Base-by-base conservation (phyloP, 2,329 filamentous ascomycete genomes). In the Aureobasidium musti region DNA sequence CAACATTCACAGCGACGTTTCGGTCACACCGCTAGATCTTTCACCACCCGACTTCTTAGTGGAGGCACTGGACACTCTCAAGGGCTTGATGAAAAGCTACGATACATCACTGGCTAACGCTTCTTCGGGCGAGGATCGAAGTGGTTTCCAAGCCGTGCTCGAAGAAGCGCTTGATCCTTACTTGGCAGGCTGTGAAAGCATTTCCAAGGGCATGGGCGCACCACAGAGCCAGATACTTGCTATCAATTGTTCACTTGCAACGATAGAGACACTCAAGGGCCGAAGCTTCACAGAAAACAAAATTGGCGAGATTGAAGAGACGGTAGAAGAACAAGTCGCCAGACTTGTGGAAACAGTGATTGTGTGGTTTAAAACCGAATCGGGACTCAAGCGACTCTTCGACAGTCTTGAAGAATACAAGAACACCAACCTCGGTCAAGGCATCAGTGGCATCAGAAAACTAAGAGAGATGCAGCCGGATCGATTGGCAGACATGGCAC, bases 111-210 rank as follows among this genome's bases (percentile, higher is more conserved):
- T 95, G 28, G 86, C 88, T 1, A 78, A 33, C 64, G 70, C 59
- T 45, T 83, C 10, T 82, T 86, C 68, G 82, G 84, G 60, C 88
- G 89, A 69, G 83, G 66, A 87, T 43, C 37, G 26, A n/a, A 28
- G 5, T 35, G 54, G 35, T 1, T 96, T 97, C 72, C 84, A 90
- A 54, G 84, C 87, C 6, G 87, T 97, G 23, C 81, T 97, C 21
- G 82, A 83, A 47, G 91, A 94, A 72, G 89, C 92, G 0, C 87
- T 98, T 41, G 91, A 97, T 71, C 94, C 95, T 0, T 97, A 95
- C 77, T 80, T 98, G 52, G 82, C 85, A 17, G 87, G 87, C n/a
- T 92, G 90, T 73, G 84, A 89, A 68, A 88, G 87, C 66, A 85
- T 95, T 73, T 84, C 89, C 14, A 84, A 82, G 67, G 80, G 81